Conservation (phyloP, 2,329 filamentous ascomycete genomes). For the Colletotrichum musae region DNA sequence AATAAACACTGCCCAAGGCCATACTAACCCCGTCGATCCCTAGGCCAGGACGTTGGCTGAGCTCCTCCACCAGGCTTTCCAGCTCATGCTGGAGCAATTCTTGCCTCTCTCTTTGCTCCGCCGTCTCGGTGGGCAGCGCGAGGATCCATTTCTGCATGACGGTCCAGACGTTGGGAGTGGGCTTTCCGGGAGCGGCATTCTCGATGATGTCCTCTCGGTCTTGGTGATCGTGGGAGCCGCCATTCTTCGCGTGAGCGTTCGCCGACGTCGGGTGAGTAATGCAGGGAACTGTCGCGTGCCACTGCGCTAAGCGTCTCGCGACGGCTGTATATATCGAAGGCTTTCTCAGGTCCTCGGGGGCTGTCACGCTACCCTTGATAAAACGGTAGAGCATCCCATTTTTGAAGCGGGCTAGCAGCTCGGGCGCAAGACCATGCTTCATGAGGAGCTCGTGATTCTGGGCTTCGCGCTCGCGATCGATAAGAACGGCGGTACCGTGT, state of each 20-base stretch:
- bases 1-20: too few relatives aligned
- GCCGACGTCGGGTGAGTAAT: constrained; percentile 53
- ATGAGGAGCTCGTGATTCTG: constrained; percentile 90
- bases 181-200: constrained; percentile 74
- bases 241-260: constrained; percentile 55
- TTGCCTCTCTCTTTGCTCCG: constrained; percentile 77
- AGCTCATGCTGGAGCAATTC: constrained; percentile 81
- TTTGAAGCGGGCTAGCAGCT: constrained; percentile 90
- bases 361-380: constrained; percentile 84
- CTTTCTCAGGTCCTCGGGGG: constrained; percentile 83
- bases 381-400: constrained; percentile 97
- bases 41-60: constrained; percentile 84
- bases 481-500: constrained; percentile 92
- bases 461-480: constrained; percentile 90
- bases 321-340: constrained; percentile 86
- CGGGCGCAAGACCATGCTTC: constrained; percentile 84
- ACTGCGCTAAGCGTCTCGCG: constrained; percentile 87
- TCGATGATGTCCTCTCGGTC: constrained; percentile 56
- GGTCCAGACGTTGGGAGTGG: constrained; percentile 91
- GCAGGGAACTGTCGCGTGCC: constrained; percentile 84
- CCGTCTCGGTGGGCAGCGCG: constrained; percentile 82
- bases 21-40: constrained; percentile 77
- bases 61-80: constrained; percentile 75
- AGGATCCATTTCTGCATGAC: constrained; percentile 97
- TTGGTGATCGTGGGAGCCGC: constrained; percentile 49